Evolutionary conservation across 2,329 filamentous ascomycete genomes (phyloP).

Genomic region (Xylariaceae sp.): DNA sequence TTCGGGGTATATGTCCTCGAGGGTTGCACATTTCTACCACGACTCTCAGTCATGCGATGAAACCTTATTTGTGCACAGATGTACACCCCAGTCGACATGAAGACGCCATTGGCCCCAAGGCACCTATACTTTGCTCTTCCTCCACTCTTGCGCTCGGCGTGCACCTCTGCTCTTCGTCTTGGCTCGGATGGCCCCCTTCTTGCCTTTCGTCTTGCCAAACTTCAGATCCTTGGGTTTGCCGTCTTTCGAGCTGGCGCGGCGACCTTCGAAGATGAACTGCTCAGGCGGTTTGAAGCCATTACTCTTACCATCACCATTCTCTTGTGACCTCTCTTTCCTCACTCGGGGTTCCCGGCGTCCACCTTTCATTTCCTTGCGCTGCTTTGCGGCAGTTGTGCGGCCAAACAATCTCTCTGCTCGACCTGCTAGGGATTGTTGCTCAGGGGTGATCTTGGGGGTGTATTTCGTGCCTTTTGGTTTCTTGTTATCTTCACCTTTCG

Average conservation of each 20-base stretch:
- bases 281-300: conserved; percentile 57
- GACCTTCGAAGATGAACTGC: conserved; percentile 75
- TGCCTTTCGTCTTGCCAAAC: conserved; percentile 51
- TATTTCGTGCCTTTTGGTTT: conserved; percentile 50
- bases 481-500: conserved; percentile 31
- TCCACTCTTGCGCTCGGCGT: conserved; percentile 32
- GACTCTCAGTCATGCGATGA: too few relatives aligned
- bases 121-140: conserved; percentile 27
- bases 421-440: conserved; percentile 68
- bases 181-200: conserved; percentile 38
- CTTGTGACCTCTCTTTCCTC: conserved; percentile 13
- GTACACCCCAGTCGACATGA: too few relatives aligned
- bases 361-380: conserved; percentile 34
- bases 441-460: conserved; percentile 65
- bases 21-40: too few relatives aligned
- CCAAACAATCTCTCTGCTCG: conserved; percentile 72
- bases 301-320: conserved; percentile 1
- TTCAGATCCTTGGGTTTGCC: conserved; percentile 60
- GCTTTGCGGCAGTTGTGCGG: conserved; percentile 56
- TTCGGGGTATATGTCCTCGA: too few relatives aligned
- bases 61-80: too few relatives aligned
- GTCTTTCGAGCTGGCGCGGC: conserved; percentile 64
- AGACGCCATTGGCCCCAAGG: too few relatives aligned
- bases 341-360: conserved; percentile 23
- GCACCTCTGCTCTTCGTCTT: conserved; percentile 29